These are phyloP conservation scores for Metschnikowia kunwiensis DNA, from an alignment of 805 yeast genomes.

Conservation along the genomic window DNA sequence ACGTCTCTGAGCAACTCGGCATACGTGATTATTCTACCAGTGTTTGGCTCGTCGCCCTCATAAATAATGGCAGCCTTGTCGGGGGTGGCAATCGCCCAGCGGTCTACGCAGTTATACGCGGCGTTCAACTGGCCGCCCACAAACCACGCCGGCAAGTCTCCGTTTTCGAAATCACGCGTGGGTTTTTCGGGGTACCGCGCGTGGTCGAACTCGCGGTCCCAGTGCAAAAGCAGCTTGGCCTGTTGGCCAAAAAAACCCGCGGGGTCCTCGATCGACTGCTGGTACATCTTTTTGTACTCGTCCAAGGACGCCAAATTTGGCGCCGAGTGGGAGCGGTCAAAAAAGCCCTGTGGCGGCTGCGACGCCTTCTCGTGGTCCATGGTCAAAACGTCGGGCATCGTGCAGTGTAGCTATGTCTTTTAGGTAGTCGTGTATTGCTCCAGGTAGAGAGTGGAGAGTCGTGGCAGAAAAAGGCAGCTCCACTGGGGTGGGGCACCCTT, in stretches of 20 bases:
- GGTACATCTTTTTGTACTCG: slow-evolving; percentile 46
- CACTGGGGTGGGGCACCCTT: too few relatives aligned
- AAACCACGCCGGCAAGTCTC: slow-evolving; percentile 87
- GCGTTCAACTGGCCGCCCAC: slow-evolving; percentile 92
- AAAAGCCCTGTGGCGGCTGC: slow-evolving; percentile 20
- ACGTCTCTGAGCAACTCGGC: slow-evolving; percentile 84
- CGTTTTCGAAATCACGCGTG: slow-evolving; percentile 49
- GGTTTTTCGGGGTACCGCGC: slow-evolving; percentile 58
- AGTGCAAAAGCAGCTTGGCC: slow-evolving; percentile 68
- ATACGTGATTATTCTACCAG: slow-evolving; percentile 73
- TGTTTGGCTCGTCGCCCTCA: slow-evolving; percentile 88
- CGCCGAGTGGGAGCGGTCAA: slow-evolving; percentile 13
- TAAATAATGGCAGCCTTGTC: slow-evolving; percentile 79
- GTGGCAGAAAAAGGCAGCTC: too few relatives aligned
- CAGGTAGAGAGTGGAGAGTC: neutral
- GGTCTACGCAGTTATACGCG: slow-evolving; percentile 87
- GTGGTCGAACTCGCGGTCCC: slow-evolving; percentile 75
- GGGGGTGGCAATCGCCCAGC: slow-evolving; percentile 89
- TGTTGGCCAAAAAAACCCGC: slow-evolving; percentile 72
- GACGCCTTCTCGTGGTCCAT: slow-evolving; percentile 23
- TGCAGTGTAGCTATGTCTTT: neutral
- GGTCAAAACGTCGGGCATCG: slow-evolving; percentile 19
- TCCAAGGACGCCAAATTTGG: slow-evolving; percentile 18
- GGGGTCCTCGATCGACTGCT: slow-evolving; percentile 76
- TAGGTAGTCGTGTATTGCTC: neutral